These are phyloP conservation scores for Coelastrella sp. DNA, from an alignment of 139 green algal species.

Conservation along the genomic window DNA sequence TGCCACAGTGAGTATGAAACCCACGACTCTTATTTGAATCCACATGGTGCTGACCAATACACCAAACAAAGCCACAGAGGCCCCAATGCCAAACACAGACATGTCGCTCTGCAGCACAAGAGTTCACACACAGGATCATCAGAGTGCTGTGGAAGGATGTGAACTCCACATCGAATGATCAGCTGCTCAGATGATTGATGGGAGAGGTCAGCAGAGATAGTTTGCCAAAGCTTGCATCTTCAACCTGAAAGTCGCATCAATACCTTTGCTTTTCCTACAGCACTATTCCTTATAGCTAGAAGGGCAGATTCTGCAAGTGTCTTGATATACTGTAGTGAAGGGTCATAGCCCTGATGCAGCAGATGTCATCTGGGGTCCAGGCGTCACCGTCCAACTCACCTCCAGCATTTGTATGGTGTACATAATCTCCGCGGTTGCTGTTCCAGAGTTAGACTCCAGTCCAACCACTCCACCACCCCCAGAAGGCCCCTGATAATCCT, in stretches of 20 bases:
- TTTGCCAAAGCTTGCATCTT: too few species aligned
- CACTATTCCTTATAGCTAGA: too few species aligned
- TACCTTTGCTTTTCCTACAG: too few species aligned
- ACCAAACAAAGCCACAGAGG: constrained; percentile 35
- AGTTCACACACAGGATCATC: not conserved
- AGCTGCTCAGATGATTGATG: not conserved
- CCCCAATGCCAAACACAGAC: not conserved
- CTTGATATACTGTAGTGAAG: not conserved
- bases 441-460: too few species aligned
- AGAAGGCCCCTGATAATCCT: not conserved
- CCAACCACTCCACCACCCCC: too few species aligned
- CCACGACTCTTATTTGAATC: constrained; percentile 3
- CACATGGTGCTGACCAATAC: constrained; percentile 38
- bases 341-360: not conserved
- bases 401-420: constrained; percentile 32
- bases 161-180: not conserved
- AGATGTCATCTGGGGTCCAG: not conserved
- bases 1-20: not conserved
- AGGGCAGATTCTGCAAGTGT: not conserved
- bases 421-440: constrained; percentile 18
- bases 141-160: not conserved
- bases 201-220: too few species aligned
- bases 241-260: too few species aligned
- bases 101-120: constrained; percentile 15
- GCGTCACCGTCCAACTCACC: too few species aligned